Base-by-base conservation (phyloP, 139 green algal genomes). In the Volvox africanus region DNA sequence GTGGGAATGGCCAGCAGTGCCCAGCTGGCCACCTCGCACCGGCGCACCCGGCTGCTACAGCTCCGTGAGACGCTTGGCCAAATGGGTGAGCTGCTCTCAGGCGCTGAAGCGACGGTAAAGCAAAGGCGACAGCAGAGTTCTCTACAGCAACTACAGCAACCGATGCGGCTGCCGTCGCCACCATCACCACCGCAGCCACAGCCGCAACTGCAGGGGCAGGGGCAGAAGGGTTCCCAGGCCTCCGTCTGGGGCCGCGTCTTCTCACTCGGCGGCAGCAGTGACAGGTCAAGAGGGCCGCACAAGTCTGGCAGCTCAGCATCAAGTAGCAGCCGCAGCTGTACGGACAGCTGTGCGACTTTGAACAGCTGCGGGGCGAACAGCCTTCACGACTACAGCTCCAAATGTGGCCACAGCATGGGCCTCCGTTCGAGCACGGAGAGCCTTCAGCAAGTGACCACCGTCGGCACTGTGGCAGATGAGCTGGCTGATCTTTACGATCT, bases 21-120 rank as follows among this genome's bases (percentile, higher is more conserved):
- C 85, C 32, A 30, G 19, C 67, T 89, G 26, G 83, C 83, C 0
- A 13, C 83, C 26, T n/a, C 17, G 6, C 86, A 61, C 18, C 86
- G 86, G 18, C 86, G 86, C 20, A 24, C 32, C 55, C 3, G 44
- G 86, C 73, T 85, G 50, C 14, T 61, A 36, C 9, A 30, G 2
- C 2, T 78, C 6, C 86, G 86, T 12, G 68, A 83, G 17, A 50
- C 32, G 28, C 30, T 20, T 20, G 75, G 73, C 22, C 86, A 90
- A 76, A 61, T 90, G 30, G 73, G 20, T 30, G 73, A 90, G 75
- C 86, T 90, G 30, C 86, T 90, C n/a, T 36, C 71, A 22, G 85
- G 71, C n/a, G 85, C 71, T 55, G 44, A 55, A 9, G n/a, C 14
- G 12, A 22, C 36, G 22, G 9, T 89, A 44, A 9, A 55, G 44